Conservation (phyloP, 2,329 filamentous ascomycete species). For the Cryphonectria radicalis region DNA sequence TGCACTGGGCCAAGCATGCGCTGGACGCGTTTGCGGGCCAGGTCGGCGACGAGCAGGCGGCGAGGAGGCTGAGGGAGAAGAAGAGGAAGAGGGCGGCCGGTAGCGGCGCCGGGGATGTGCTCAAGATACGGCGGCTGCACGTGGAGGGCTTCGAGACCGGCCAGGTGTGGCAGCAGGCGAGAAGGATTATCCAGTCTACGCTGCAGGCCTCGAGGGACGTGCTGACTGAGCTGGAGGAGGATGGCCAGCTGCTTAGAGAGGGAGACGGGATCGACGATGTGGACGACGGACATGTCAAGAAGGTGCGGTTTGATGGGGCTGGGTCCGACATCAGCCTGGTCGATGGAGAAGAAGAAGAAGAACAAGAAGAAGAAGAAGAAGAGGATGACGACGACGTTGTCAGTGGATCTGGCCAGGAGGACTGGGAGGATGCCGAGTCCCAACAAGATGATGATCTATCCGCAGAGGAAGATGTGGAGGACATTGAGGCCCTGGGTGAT, state of each 20-base stretch:
- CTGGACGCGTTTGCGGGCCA: slow-evolving; percentile 78
- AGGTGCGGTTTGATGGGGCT: slow-evolving; percentile 41
- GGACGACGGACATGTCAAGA: slow-evolving; percentile 38
- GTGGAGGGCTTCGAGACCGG: slow-evolving; percentile 83
- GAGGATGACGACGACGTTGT: background rate
- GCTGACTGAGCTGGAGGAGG: slow-evolving; percentile 54
- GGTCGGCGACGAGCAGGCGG: slow-evolving; percentile 72
- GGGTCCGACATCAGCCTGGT: slow-evolving; percentile 42
- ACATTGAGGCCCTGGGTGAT: slow-evolving; percentile 37
- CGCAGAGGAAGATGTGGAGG: slow-evolving; percentile 37
- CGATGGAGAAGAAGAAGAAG: slow-evolving; percentile 21
- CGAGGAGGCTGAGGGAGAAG: slow-evolving; percentile 66
- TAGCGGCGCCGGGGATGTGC: slow-evolving; percentile 52
- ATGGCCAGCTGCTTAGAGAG: slow-evolving; percentile 30
- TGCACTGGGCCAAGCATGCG: slow-evolving; percentile 77
- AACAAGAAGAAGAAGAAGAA: slow-evolving; percentile 12
- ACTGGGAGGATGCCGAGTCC: slow-evolving; percentile 40
- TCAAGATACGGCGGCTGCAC: slow-evolving; percentile 84
- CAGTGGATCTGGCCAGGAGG: slow-evolving; percentile 40
- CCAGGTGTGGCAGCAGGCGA: slow-evolving; percentile 94
- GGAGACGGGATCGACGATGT: slow-evolving; percentile 14
- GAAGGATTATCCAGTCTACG: slow-evolving; percentile 71
- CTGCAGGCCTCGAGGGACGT: slow-evolving; percentile 53
- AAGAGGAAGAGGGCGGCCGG: slow-evolving; percentile 73
- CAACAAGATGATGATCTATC: slow-evolving; percentile 33